A percentile compares a stretch with the other conserved stretches of the same genome.
phyloP scores from a whole-genome alignment of 306 rosid species.

The Quercus wislizeni region DNA sequence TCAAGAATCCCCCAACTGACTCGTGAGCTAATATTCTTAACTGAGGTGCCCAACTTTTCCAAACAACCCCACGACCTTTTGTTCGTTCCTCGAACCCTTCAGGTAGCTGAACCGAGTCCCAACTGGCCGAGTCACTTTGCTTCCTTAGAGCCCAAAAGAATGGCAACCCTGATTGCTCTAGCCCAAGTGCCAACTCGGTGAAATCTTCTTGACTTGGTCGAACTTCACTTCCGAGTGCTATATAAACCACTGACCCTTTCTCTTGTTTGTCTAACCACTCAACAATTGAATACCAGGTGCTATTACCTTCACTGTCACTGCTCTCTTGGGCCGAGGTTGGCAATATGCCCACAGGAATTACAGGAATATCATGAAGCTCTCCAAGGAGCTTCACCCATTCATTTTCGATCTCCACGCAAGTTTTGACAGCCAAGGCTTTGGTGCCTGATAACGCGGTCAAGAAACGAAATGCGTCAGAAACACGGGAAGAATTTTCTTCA shows the following conservation, averaged over 20 bases:
- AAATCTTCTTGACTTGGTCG: slow-evolving; percentile 20
- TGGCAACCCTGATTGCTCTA: slow-evolving; percentile 22
- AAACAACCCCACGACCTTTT: slow-evolving; percentile 10
- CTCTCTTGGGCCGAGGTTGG: not conserved
- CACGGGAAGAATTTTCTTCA: not conserved
- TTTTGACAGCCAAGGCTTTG: slow-evolving; percentile 19
- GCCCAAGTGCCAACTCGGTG: slow-evolving; percentile 27
- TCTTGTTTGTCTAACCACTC: slow-evolving; percentile 31
- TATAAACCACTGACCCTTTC: not conserved
- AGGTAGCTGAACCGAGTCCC: not conserved
- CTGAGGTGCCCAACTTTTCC: slow-evolving; percentile 31
- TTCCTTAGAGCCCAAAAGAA: slow-evolving; percentile 6
- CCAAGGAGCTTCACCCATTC: slow-evolving; percentile 15
- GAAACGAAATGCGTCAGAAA: not conserved
- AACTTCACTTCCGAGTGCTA: no score
- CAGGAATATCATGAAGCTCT: not conserved
- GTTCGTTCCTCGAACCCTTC: slow-evolving; percentile 7
- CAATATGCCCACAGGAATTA: slow-evolving; percentile 37
- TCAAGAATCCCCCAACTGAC: slow-evolving; percentile 31
- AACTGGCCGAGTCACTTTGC: slow-evolving; percentile 1
- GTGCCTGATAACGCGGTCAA: not conserved
- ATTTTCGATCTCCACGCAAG: slow-evolving; percentile 29
- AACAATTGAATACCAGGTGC: slow-evolving; percentile 20
- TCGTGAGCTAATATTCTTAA: slow-evolving; percentile 21
- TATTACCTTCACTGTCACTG: not conserved